phyloP scores from a whole-genome alignment of 2,329 filamentous ascomycete species.

The Fusarium sp. region DNA sequence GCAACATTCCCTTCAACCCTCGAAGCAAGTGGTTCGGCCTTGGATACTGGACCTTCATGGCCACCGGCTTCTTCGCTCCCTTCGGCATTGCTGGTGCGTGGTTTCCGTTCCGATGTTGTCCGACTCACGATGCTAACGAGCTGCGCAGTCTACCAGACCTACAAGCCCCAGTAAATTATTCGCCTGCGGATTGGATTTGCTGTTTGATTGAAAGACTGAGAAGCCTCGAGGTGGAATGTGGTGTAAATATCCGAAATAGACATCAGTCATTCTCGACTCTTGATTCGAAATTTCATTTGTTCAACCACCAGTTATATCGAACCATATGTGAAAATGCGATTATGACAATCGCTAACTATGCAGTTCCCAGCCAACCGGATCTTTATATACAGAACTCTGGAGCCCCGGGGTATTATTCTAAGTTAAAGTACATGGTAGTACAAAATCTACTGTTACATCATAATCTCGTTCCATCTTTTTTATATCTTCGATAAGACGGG shows the following conservation, averaged over 20 bases:
- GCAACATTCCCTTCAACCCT: constrained; percentile 97
- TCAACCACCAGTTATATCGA: background rate
- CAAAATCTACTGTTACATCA: constrained; percentile 41
- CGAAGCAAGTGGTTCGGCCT: constrained; percentile 84
- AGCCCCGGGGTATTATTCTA: constrained; percentile 37
- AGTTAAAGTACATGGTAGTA: constrained; percentile 38
- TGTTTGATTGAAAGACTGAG: constrained; percentile 31
- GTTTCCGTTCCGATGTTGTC: constrained; percentile 29
- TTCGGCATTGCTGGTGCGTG: constrained; percentile 71
- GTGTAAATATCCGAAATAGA: constrained; percentile 50
- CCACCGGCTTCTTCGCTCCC: constrained; percentile 66
- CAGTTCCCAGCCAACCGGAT: background rate
- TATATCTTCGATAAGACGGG: constrained; percentile 34
- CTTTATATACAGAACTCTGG: constrained; percentile 22
- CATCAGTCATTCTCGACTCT: constrained; percentile 42
- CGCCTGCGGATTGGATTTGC: constrained; percentile 14
- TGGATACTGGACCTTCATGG: constrained; percentile 80
- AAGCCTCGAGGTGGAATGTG: constrained; percentile 39
- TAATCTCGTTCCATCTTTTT: constrained; percentile 44
- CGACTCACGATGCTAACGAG: constrained; percentile 33
- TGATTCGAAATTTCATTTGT: constrained; percentile 42
- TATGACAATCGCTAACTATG: background rate
- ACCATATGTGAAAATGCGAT: constrained; percentile 1
- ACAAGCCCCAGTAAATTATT: constrained; percentile 51
- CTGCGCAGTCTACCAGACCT: constrained; percentile 58